These are phyloP conservation scores for bread wheat (Triticum aestivum) DNA, from an alignment of 176 grass and related monocot genomes.

Conservation along the genomic window IWGSC_CS_RefSeq_v2.1 NC_057801.1:166776352-166776851, in stretches of 20 bases:
- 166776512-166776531: not conserved
- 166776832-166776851: conserved; percentile 40
- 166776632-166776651: conserved; percentile 60
- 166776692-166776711: conserved; percentile 55
- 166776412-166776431: not conserved
- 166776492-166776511: conserved; percentile 21
- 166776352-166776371: too few relatives aligned
- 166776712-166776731: not conserved
- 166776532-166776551: not conserved
- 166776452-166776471: conserved; percentile 22
- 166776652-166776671: conserved; percentile 69
- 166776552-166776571: not conserved
- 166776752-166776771: conserved; percentile 28
- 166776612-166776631: conserved; percentile 75
- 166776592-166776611: conserved; percentile 86
- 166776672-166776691: conserved; percentile 74
- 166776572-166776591: conserved; percentile 78
- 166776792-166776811: conserved; percentile 39
- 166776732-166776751: not conserved
- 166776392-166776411: not conserved
- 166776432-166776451: not conserved
- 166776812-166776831: conserved; percentile 52
- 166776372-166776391: not conserved
- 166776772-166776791: conserved; percentile 36
- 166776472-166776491: not conserved